Evolutionary conservation across 805 yeast species (phyloP).

Genomic region (Candida sanyiensis): DNA sequence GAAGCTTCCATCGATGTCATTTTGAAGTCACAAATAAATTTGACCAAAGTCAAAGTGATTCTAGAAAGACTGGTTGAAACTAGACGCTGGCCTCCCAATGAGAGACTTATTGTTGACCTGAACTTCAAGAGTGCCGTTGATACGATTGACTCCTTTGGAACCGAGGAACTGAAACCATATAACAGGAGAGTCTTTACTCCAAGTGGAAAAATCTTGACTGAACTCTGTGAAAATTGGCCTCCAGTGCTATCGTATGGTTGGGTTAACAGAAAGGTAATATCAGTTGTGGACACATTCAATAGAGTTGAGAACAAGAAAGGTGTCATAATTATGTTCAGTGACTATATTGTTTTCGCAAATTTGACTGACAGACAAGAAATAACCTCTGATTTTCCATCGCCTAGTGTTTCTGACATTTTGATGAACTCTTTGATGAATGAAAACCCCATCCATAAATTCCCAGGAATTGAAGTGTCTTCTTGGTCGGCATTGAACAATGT

Average conservation of each 20-base stretch:
- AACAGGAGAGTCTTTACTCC: slow-evolving; percentile 78
- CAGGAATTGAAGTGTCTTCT: slow-evolving; percentile 58
- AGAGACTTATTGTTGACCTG: slow-evolving; percentile 26
- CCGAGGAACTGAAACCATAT: slow-evolving; percentile 42
- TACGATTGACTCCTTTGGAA: slow-evolving; percentile 80
- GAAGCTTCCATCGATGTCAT: slow-evolving; percentile 53
- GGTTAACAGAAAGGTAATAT: slow-evolving; percentile 80
- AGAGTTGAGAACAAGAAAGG: slow-evolving; percentile 34
- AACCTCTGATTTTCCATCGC: slow-evolving; percentile 24
- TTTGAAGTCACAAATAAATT: slow-evolving; percentile 63
- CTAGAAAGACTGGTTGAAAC: slow-evolving; percentile 53
- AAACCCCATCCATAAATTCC: slow-evolving; percentile 65
- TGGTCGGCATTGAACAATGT: slow-evolving; percentile 63
- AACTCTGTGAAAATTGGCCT: slow-evolving; percentile 85
- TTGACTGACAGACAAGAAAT: slow-evolving; percentile 21
- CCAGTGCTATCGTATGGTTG: slow-evolving; percentile 80
- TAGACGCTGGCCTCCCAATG: slow-evolving; percentile 37
- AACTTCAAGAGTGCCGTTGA: slow-evolving; percentile 50
- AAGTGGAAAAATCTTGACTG: slow-evolving; percentile 82
- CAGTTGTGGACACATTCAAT: slow-evolving; percentile 51
- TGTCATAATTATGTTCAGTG: slow-evolving; percentile 75
- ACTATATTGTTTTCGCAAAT: slow-evolving; percentile 62
- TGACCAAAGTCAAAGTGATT: slow-evolving; percentile 65
- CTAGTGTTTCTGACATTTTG: slow-evolving; percentile 69
- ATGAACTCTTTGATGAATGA: slow-evolving; percentile 90